These are phyloP conservation scores for Pyronema domesticum DNA, from an alignment of 495 filamentous ascomycete species.

Conservation along the genomic window DNA sequence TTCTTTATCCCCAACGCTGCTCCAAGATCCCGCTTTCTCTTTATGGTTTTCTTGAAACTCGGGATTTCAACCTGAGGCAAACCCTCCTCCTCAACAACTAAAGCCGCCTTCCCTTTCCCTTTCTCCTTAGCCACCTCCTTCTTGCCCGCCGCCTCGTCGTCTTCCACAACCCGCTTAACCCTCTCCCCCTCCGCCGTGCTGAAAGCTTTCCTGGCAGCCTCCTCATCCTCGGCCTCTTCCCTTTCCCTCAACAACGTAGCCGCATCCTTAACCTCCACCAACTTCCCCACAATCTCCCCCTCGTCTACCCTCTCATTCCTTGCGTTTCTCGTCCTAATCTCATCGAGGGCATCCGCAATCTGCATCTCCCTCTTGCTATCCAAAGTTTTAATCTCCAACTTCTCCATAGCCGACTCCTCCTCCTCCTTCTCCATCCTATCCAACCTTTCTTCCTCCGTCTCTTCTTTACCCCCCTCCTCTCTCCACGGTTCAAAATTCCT, in stretches of 20 bases:
- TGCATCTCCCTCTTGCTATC: conserved; percentile 97
- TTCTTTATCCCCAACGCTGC: conserved; percentile 78
- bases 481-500: conserved; percentile 89
- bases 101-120: conserved; percentile 5
- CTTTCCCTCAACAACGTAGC: conserved; percentile 40
- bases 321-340: conserved; percentile 83
- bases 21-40: conserved; percentile 63
- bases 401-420: conserved; percentile 54
- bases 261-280: conserved; percentile 31
- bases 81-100: conserved; percentile 8
- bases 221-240: conserved; percentile 70
- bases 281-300: conserved; percentile 35
- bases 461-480: conserved; percentile 45
- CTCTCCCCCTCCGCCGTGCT: conserved; percentile 29
- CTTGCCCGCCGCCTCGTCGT: conserved; percentile 6
- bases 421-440: conserved; percentile 68
- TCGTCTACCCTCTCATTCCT: conserved; percentile 56
- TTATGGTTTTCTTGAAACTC: conserved; percentile 58
- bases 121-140: conserved; percentile 6
- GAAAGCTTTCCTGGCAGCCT: conserved; percentile 67
- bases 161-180: conserved; percentile 28
- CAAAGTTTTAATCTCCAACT: conserved; percentile 62
- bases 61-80: conserved; percentile 30
- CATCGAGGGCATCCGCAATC: conserved; percentile 87
- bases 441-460: conserved; percentile 73